Evolutionary conservation across 2,329 filamentous ascomycete species (phyloP).

Genomic region (Claviceps digitariae): DNA sequence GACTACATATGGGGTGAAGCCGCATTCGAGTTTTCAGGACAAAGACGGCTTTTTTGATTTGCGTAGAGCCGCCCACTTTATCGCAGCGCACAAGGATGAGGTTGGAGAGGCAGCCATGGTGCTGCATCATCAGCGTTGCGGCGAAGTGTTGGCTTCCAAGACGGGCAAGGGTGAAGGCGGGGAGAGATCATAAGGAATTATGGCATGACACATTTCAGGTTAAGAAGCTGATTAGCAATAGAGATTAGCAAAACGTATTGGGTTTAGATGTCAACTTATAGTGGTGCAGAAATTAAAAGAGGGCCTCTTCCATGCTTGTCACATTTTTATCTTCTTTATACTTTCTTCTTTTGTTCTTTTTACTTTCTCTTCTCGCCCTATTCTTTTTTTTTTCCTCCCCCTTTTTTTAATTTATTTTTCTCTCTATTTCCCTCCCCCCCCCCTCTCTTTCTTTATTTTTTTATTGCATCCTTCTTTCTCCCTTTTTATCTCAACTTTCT

Average conservation of each 20-base stretch:
- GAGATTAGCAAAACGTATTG: too few relatives aligned
- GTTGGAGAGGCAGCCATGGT: conserved; percentile 23
- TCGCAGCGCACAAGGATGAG: conserved; percentile 23
- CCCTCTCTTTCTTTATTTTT: background rate
- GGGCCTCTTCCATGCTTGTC: too few relatives aligned
- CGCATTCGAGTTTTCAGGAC: conserved; percentile 16
- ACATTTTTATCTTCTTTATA: background rate
- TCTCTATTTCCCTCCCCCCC: background rate
- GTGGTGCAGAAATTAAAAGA: too few relatives aligned
- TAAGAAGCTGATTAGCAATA: too few relatives aligned
- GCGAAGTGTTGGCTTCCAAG: background rate
- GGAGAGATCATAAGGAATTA: too few relatives aligned
- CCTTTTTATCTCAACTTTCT: too few relatives aligned
- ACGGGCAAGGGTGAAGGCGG: too few relatives aligned
- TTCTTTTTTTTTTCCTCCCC: background rate
- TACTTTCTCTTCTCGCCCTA: background rate
- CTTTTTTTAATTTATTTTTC: too few relatives aligned
- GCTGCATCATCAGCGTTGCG: conserved; percentile 10
- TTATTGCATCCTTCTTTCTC: background rate
- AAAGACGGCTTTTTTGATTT: conserved; percentile 29
- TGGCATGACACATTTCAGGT: too few relatives aligned
- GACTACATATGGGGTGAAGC: conserved; percentile 21
- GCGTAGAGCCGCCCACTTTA: conserved; percentile 28
- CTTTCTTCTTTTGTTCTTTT: background rate
- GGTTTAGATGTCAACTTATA: too few relatives aligned